Conservation (phyloP, 1,284 basidiomycete genomes). For the Austroboletus niveus region DNA sequence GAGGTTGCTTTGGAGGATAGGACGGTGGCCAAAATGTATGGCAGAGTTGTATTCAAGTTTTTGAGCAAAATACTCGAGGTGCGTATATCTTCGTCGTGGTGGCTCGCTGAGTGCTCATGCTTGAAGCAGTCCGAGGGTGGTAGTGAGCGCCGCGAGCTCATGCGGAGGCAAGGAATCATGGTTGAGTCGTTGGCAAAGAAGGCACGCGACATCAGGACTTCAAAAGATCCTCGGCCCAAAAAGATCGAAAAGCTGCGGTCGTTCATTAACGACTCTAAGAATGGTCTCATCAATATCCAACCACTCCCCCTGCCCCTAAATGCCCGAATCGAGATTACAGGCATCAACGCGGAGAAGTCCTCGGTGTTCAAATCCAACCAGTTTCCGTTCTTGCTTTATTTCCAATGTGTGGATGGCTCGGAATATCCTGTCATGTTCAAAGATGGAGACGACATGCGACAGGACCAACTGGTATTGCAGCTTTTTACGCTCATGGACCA, state of each 20-base stretch:
- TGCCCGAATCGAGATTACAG: conserved; percentile 76
- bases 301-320: conserved; percentile 90
- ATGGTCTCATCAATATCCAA: conserved; percentile 70
- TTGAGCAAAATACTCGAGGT: conserved; percentile 86
- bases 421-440: conserved; percentile 98
- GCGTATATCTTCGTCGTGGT: conserved; percentile 17
- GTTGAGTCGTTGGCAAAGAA: conserved; percentile 81
- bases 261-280: conserved; percentile 83
- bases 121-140: conserved; percentile 64
- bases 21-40: conserved; percentile 88
- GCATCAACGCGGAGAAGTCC: conserved; percentile 88
- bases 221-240: conserved; percentile 92
- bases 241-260: conserved; percentile 94
- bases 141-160: conserved; percentile 73
- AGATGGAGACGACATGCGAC: conserved; percentile 97
- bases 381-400: conserved; percentile 88
- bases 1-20: conserved; percentile 80
- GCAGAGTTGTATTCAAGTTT: conserved; percentile 84
- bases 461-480: conserved; percentile 97
- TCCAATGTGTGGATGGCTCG: conserved; percentile 72
- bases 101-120: conserved; percentile 5
- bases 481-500: conserved; percentile 98
- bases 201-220: conserved; percentile 83
- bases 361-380: conserved; percentile 98
- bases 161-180: conserved; percentile 84